Conservation (phyloP, 345 rosid species). For the Geranium rotundifolium region DNA sequence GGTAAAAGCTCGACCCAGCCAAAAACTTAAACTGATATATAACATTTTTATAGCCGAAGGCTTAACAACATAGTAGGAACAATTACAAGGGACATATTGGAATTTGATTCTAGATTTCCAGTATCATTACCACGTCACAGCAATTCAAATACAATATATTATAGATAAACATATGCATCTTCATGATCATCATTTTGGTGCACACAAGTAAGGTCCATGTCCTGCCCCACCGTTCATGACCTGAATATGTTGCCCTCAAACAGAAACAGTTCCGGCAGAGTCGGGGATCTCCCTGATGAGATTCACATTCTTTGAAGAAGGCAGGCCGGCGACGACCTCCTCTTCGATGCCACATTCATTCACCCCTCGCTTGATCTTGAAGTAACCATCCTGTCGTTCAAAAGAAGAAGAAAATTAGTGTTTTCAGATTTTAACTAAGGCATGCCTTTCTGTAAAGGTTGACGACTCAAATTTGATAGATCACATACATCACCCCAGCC, state of each 20-base stretch:
- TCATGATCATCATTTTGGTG: too few relatives aligned
- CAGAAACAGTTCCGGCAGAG: constrained; percentile 22
- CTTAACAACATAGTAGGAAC: too few relatives aligned
- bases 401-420: neutral
- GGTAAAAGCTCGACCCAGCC: too few relatives aligned
- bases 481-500: constrained; percentile 94
- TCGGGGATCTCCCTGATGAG: constrained; percentile 33
- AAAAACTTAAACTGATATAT: too few relatives aligned
- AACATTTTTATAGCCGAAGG: too few relatives aligned
- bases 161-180: too few relatives aligned
- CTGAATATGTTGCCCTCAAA: constrained; percentile 9
- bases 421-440: neutral
- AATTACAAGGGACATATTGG: too few relatives aligned
- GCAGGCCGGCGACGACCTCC: constrained; percentile 71
- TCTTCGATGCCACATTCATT: constrained; percentile 88
- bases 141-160: too few relatives aligned
- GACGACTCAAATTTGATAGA: constrained; percentile 3
- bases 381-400: constrained; percentile 71
- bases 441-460: neutral
- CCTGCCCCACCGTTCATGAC: too few relatives aligned
- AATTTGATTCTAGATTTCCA: too few relatives aligned
- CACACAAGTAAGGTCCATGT: too few relatives aligned
- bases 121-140: too few relatives aligned
- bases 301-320: constrained; percentile 49
- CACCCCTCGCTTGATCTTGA: constrained; percentile 78